A percentile compares a stretch with the other conserved stretches of the same genome.
Evolutionary conservation across 768 basidiomycete genomes (phyloP).

Genomic region (Tricholoma flavovirens): DNA sequence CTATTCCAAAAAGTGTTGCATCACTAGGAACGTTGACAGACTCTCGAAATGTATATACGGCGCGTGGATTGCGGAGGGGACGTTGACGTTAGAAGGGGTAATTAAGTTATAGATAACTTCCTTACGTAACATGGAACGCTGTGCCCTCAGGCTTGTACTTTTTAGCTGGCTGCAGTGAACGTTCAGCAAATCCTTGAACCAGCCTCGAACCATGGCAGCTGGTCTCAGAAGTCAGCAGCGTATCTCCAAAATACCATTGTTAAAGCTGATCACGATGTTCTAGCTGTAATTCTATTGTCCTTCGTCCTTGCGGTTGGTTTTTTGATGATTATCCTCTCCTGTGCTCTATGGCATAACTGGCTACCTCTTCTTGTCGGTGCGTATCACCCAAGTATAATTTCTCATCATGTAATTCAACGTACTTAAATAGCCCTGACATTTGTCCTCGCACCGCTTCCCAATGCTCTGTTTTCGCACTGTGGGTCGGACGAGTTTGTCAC

Average conservation of each 20-base stretch:
- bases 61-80: slow-evolving; percentile 25
- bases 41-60: slow-evolving; percentile 37
- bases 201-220: slow-evolving; percentile 43
- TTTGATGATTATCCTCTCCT: slow-evolving; percentile 93
- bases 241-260: not conserved
- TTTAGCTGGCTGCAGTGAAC: not conserved
- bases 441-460: slow-evolving; percentile 92
- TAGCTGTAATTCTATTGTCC: slow-evolving; percentile 93
- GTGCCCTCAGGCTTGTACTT: not conserved
- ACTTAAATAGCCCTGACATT: slow-evolving; percentile 74
- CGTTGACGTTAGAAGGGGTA: slow-evolving; percentile 27
- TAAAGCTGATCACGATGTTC: slow-evolving; percentile 1
- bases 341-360: slow-evolving; percentile 96
- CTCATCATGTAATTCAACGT: slow-evolving; percentile 1
- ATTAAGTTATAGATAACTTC: no score
- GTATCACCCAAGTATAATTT: slow-evolving; percentile 22
- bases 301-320: slow-evolving; percentile 99
- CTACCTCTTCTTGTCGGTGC: slow-evolving; percentile 91
- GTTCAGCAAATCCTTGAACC: not conserved
- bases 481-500: slow-evolving; percentile 66
- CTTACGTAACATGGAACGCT: not conserved
- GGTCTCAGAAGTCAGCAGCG: slow-evolving; percentile 59
- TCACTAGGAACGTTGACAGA: slow-evolving; percentile 33
- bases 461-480: slow-evolving; percentile 91
- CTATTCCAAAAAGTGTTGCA: slow-evolving; percentile 12